phyloP scores from a whole-genome alignment of 2,329 filamentous ascomycete genomes.

The Pestalotiopsis sp. region DNA sequence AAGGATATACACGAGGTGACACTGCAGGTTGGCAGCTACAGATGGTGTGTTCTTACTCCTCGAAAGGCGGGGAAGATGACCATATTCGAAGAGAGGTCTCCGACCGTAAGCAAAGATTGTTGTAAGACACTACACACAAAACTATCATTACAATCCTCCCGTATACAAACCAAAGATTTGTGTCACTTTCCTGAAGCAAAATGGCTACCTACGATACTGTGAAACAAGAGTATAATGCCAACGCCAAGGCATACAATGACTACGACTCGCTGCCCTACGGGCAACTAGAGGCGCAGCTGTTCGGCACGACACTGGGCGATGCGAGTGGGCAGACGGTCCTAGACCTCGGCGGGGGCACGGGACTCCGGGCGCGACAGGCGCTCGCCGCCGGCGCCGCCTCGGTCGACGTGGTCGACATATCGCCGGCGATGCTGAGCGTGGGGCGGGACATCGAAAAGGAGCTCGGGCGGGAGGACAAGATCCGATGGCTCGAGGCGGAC shows the following conservation, averaged over 20 bases:
- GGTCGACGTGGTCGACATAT: slow-evolving; percentile 29
- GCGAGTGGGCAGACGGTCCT: slow-evolving; percentile 24
- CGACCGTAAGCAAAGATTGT: no score
- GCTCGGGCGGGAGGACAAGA: slow-evolving; percentile 1
- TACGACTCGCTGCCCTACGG: slow-evolving; percentile 10
- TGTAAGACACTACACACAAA: no score
- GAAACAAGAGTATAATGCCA: slow-evolving; percentile 14
- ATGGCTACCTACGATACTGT: slow-evolving; percentile 2
- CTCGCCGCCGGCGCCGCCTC: slow-evolving; percentile 22
- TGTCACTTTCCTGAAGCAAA: no score
- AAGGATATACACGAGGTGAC: not conserved
- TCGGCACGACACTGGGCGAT: slow-evolving; percentile 25
- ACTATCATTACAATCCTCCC: no score
- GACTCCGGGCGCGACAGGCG: slow-evolving; percentile 26
- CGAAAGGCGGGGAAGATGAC: not conserved
- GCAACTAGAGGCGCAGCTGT: slow-evolving; percentile 29
- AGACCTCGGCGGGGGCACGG: slow-evolving; percentile 32
- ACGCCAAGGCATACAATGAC: slow-evolving; percentile 11
- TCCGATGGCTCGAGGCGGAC: slow-evolving; percentile 27
- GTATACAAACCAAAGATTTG: no score
- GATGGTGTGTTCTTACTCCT: not conserved
- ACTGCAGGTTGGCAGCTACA: not conserved
- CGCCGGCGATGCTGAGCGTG: slow-evolving; percentile 8
- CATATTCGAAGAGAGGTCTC: not conserved
- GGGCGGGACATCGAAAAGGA: slow-evolving; percentile 16